Evolutionary conservation across 208 protist species (phyloP).

Genomic region (Jaenimonas drosophilae): DNA sequence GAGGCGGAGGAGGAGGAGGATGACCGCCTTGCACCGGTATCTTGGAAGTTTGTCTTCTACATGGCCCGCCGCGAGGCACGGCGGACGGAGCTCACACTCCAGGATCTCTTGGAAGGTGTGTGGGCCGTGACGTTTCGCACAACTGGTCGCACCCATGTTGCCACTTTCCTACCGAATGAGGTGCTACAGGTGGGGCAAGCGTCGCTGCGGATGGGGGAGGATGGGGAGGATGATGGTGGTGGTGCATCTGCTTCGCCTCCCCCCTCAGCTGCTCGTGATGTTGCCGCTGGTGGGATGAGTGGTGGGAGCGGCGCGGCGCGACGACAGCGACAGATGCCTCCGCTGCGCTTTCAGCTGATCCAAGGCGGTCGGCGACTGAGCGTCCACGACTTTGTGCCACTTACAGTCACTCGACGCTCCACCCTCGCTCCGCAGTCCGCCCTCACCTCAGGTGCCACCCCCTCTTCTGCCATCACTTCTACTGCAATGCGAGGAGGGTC

Average conservation of each 20-base stretch:
- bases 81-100: constrained; percentile 25
- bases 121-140: constrained; percentile 56
- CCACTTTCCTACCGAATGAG: constrained; percentile 22
- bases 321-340: constrained; percentile 4
- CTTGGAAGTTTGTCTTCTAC: constrained; percentile 87
- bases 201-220: too few relatives aligned
- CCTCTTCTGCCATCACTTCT: background rate
- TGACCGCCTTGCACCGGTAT: constrained; percentile 32
- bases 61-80: constrained; percentile 62
- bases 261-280: background rate
- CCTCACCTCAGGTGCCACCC: background rate
- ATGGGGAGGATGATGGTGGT: background rate
- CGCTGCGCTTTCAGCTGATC: constrained; percentile 48
- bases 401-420: background rate
- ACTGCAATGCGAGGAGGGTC: background rate
- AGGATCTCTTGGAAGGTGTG: constrained; percentile 44
- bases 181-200: constrained; percentile 28
- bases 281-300: background rate
- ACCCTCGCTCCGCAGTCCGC: background rate
- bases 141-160: constrained; percentile 41
- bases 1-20: constrained; percentile 20
- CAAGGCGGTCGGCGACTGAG: constrained; percentile 48
- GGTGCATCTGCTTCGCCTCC: background rate
- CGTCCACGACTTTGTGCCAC: constrained; percentile 33
- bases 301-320: background rate